Base-by-base conservation (phyloP, 805 yeast species). In the Hanseniaspora pseudoguilliermondii region DNA sequence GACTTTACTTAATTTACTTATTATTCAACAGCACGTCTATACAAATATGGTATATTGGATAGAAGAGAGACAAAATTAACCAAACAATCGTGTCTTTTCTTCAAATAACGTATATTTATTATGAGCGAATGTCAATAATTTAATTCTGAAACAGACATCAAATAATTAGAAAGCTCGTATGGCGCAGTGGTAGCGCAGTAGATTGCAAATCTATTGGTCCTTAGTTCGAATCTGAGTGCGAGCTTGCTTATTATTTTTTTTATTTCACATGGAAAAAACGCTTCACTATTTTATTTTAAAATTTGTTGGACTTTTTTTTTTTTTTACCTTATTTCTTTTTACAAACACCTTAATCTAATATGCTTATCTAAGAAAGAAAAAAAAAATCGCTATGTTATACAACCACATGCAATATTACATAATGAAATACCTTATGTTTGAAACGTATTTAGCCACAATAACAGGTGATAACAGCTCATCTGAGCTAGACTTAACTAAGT, bases 151-250 rank as follows among this genome's bases (percentile, higher is more conserved):
- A 9, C n/a, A 16, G 9, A 35, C 42, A 36, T 35, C 41, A 49
- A 49, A 41, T 41, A 51, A 42, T 46, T 42, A 48, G 15, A 27
- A 51, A 63, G 84, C 82, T 77, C 75, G 82, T 77, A 76, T 86
- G 89, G 95, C 93, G 89, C 90, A 86, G 93, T 82, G 93, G 95
- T 85, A 86, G 91, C 90, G 95, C 93, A 84, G 89, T 87, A 83
- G 95, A 86, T 86, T 86, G 95, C 95, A 86, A 86, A 85, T 86
- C 95, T 84, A 86, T 82, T 84, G 95, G 95, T 86, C 93, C 89
- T 83, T 81, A 83, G 95, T 86, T 86, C 95, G 82, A 86, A 70
- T 82, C 95, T 83, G 95, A 83, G 87, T 78, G 82, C 83, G 80
- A 82, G 88, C 93, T 84, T 59, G 53, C 59, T 61, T 58, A 46